phyloP scores from a whole-genome alignment of 441 rosid species.

The Theobroma grandiflorum region DNA sequence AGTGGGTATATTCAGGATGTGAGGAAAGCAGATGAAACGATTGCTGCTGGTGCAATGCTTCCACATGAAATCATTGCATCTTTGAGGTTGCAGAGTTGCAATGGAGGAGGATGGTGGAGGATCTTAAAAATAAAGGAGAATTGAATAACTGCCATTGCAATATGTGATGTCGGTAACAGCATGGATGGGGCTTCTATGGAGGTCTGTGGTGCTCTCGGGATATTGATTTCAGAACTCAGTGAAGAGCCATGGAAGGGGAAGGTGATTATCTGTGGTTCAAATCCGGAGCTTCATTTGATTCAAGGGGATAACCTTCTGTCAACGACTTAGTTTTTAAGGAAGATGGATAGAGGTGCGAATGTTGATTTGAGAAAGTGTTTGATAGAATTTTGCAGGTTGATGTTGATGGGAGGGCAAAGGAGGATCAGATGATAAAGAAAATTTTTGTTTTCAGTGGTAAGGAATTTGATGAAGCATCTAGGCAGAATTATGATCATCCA shows the following conservation, averaged over 20 bases:
- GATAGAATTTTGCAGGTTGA: slow-evolving; percentile 52
- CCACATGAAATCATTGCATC: slow-evolving; percentile 64
- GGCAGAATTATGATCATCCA: background rate
- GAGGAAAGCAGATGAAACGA: slow-evolving; percentile 50
- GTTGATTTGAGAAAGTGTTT: slow-evolving; percentile 51
- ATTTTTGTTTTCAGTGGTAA: slow-evolving; percentile 55
- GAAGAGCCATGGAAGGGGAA: slow-evolving; percentile 61
- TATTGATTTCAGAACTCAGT: slow-evolving; percentile 39
- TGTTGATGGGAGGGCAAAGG: slow-evolving; percentile 27
- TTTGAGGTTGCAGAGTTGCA: slow-evolving; percentile 60
- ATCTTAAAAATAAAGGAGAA: slow-evolving; percentile 46
- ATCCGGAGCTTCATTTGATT: slow-evolving; percentile 47
- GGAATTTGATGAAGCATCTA: slow-evolving; percentile 46
- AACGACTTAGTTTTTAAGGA: slow-evolving; percentile 38
- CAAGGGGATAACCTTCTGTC: slow-evolving; percentile 36
- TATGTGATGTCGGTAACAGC: slow-evolving; percentile 39
- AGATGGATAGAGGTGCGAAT: slow-evolving; percentile 45
- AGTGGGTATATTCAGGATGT: slow-evolving; percentile 48
- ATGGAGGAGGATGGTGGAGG: slow-evolving; percentile 71
- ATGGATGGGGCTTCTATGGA: slow-evolving; percentile 50
- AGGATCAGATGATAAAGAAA: slow-evolving; percentile 52
- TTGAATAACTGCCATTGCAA: slow-evolving; percentile 45
- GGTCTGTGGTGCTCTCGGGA: slow-evolving; percentile 50
- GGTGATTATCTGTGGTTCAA: slow-evolving; percentile 46
- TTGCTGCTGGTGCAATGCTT: slow-evolving; percentile 68